Evolutionary conservation across 352 stramenopile genomes (phyloP), one percentile per base, ranked within the genome.

Genomic region (Phytopythium aichiense): DNA sequence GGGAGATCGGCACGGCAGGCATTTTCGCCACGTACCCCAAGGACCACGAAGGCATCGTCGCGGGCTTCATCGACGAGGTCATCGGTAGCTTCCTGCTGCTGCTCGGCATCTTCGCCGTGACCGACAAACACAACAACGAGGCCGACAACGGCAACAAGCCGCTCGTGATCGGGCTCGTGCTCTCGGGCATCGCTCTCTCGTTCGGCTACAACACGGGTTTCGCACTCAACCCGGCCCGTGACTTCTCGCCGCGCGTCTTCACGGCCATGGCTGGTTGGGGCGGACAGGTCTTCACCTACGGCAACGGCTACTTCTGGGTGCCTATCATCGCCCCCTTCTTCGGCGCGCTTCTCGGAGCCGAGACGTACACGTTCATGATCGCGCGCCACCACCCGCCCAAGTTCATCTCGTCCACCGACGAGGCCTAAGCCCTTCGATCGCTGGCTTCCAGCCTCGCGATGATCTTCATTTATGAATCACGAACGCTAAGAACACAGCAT

Each of bases 161-260:
- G 11, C 73, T 87, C 11, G 80, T 87, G 23, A 90, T 92, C 49
- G 83, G 83, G 3, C 63, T 92, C 37, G 73, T 90, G n/a, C 72
- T 92, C 37, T 77, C 75, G 20, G 79, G 79, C n/a, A 91, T 91
- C 56, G 82, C 82, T 13, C 77, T 91, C 45, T 88, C 76, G 8
- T 92, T 92, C 53, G 83, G 75, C 20, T 89, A 87, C 75, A 91
- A 92, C 77, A 92, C 83, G 40, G 83, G 83, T 12, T 88, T 90
- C 49, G 79, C 83, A n/a, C 66, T 87, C 55, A 92, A 92, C 62
- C 81, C 73, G 12, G 81, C 81, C 16, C 81, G 83, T 43, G 83
- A 92, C 60, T 86, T 92, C 57, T 71, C 74, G 8, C 81, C 81
- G 49, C 81, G 81, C 22, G 11, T 91, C 18, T 89, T 89, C 70